Evolutionary conservation across 371 early-diverging fungal genomes (phyloP).

Genomic region (Mortierella sp.): DNA sequence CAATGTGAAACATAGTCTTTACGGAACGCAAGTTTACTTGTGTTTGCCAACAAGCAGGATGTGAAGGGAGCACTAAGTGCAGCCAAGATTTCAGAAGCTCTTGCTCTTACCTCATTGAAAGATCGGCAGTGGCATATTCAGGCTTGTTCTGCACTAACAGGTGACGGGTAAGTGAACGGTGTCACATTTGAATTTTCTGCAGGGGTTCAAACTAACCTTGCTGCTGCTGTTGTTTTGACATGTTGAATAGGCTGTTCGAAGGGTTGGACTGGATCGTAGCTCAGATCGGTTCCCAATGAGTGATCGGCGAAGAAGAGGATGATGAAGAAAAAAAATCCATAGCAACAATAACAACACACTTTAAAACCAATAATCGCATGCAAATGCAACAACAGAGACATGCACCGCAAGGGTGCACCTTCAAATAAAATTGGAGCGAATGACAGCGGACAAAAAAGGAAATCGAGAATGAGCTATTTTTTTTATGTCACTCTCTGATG

Average conservation of each 20-base stretch:
- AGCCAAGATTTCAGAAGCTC: constrained; percentile 76
- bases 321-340: neutral
- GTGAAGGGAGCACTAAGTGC: constrained; percentile 75
- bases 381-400: neutral
- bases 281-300: constrained; percentile 58
- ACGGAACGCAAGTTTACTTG: constrained; percentile 70
- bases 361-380: no score
- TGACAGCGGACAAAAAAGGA: constrained; percentile 9
- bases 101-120: constrained; percentile 71
- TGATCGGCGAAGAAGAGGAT: no score
- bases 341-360: neutral
- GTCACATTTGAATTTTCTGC: neutral
- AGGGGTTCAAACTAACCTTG: neutral
- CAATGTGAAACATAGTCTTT: constrained; percentile 61
- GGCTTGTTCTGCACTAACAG: constrained; percentile 81
- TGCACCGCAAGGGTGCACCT: neutral
- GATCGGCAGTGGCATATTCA: constrained; percentile 86
- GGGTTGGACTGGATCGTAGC: constrained; percentile 82
- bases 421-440: neutral
- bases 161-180: constrained; percentile 70
- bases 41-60: constrained; percentile 84
- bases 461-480: constrained; percentile 7
- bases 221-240: neutral
- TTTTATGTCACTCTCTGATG: neutral
- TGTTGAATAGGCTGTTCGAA: constrained; percentile 67